Percentiles rank a stretch among this genome's conserved stretches.
phyloP scores from a whole-genome alignment of 1,139 yeast genomes.

The Zygosaccharomyces sapae region DNA sequence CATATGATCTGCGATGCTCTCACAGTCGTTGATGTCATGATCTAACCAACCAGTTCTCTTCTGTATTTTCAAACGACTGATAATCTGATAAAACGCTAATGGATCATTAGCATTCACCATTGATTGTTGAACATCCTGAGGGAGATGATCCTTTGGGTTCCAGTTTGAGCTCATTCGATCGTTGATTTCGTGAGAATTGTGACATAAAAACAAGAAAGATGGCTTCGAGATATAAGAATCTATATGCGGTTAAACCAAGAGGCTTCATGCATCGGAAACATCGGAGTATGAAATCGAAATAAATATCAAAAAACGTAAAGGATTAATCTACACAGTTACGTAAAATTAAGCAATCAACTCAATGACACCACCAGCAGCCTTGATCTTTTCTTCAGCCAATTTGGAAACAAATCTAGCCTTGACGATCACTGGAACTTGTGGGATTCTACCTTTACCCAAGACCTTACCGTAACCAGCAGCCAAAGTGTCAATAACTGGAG shows the following conservation, averaged over 20 bases:
- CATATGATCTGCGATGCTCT: conserved; percentile 93
- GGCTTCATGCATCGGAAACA: too few species aligned
- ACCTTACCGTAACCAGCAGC: conserved; percentile 99
- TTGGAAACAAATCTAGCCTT: conserved; percentile 99
- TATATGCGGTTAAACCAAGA: background rate
- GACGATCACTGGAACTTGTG: conserved; percentile 97
- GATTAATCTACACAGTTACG: conserved; percentile 10
- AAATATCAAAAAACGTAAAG: conserved; percentile 4
- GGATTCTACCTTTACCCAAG: conserved; percentile 98
- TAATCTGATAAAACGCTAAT: conserved; percentile 70
- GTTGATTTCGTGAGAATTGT: conserved; percentile 2
- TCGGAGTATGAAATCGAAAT: background rate
- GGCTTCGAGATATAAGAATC: background rate
- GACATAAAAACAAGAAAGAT: background rate
- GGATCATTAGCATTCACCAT: conserved; percentile 36
- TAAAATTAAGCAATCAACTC: conserved; percentile 88
- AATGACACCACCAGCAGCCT: conserved; percentile 99
- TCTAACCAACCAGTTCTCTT: conserved; percentile 95
- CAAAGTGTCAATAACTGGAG: conserved; percentile 98
- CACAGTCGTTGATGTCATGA: conserved; percentile 55
- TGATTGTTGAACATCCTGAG: conserved; percentile 23
- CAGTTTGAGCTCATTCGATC: conserved; percentile 16
- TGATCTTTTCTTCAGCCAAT: conserved; percentile 99
- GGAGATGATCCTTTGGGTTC: conserved; percentile 35
- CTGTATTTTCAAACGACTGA: conserved; percentile 71